Base-by-base conservation (phyloP, 345 rosid genomes). In the Melaleuca quinquenervia region DNA sequence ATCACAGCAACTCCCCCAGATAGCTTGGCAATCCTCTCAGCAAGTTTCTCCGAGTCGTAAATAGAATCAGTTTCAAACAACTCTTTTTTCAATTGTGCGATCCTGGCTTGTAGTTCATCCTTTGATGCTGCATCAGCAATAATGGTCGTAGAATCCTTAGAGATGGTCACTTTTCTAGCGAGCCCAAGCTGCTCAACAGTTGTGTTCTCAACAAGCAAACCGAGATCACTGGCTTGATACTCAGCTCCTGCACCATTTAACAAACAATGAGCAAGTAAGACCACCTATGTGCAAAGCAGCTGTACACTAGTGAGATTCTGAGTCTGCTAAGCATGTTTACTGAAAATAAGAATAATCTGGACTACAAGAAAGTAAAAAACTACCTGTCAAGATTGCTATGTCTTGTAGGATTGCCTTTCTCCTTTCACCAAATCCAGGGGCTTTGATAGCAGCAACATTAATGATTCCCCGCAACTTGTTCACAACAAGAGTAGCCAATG, bases 1-100 rank as follows among this genome's bases (percentile, higher is more conserved):
- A 98, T 92, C 54, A 98, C 99, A 70, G 98, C 99, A 87, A 98
- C 99, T 83, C 99, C 99, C 83, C 99, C 98, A 32, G 99, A 95
- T 76, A 98, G 84, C 84, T 98, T 98, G 82, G 99, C 98, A 56
- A 96, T 95, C 88, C 99, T 95, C 92, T 98, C 98, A 7, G 99
- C 98, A 11, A 96, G 91, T 91, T 96, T 98, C 89, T 95, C 94
- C 0, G 96, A 84, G 92, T 98, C 99, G 22, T 95, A 98, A 3
- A 95, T 90, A 80, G 99, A 96, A 87, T 98, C 99, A 3, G 99
- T 96, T 92, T 98, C 98, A 1, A 90, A 87, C 85, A 98, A 88
- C 90, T 98, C 99, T 87, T 89, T 97, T 88, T 97, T 96, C 83
- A 98, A 85, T 90, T 94, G 99, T 7, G 98, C 88, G 85, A 96